Evolutionary conservation across 345 rosid species (phyloP), one percentile per base, ranked within the genome.

Genomic region (Linum trigynum): DNA sequence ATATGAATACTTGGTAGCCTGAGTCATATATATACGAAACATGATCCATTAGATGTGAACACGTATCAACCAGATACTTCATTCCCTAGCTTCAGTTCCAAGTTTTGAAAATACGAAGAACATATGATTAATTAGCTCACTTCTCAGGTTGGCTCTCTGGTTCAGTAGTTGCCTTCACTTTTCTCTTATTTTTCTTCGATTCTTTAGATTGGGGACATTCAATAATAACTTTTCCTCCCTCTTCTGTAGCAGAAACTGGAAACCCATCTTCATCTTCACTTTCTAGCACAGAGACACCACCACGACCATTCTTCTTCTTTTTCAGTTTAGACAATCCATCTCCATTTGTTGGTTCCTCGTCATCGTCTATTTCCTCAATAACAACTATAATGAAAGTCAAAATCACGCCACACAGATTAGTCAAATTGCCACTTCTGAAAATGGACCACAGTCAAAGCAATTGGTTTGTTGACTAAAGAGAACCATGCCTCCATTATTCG

Each of bases 221-320:
- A 23, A 23, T 23, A 23, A 23, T 23, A 1, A 38, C 40, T 62
- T 11, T 35, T 63, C 61, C 70, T 56, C 72, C 57, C 71, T 75
- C 76, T 7, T 67, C 68, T 9, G 83, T 68, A 17, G 70, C 53
- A 71, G 80, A 70, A 74, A 83, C 77, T n/a, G 91, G 97, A 65
- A 95, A 79, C 45, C 99, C 98, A 56, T 95, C 97, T 86, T 91
- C 98, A 73, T 90, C 96, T 74, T 95, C 97, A 61, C 90, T 87
- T 78, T 84, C 98, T 70, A 86, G 50, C 70, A 77, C 78, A 7
- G 81, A 64, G 9, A 57, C 75, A 65, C 55, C 42, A 48, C 72
- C 37, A 35, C 72, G 64, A 59, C 58, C 38, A 2, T 57, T 78
- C 76, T 77, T 85, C 76, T 80, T 86, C 74, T 80, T 78, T 39